phyloP scores from a whole-genome alignment of 2,329 filamentous ascomycete genomes.

The Cryphonectria naterciae region DNA sequence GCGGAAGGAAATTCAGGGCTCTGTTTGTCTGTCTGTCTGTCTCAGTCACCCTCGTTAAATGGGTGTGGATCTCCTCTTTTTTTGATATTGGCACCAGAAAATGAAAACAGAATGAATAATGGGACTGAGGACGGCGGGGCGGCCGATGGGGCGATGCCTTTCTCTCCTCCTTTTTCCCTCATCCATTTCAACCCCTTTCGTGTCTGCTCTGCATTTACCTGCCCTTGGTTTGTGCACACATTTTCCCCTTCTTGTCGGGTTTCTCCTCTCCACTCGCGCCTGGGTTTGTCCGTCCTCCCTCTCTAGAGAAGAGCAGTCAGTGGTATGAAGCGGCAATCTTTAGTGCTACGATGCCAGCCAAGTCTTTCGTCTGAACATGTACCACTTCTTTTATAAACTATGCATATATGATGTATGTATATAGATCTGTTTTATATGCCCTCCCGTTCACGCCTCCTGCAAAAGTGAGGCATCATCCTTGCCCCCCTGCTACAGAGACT shows the following conservation, averaged over 20 bases:
- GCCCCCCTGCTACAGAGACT: not conserved
- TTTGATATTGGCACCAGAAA: not conserved
- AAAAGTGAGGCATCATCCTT: not conserved
- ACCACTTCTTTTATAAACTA: not conserved
- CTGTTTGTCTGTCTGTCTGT: not conserved
- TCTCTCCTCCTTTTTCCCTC: not conserved
- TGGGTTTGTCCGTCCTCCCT: not conserved
- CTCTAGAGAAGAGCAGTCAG: not conserved
- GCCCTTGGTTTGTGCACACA: not conserved
- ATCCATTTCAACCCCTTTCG: not conserved
- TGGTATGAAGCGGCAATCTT: not conserved
- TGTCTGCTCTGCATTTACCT: not conserved
- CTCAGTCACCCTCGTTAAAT: not conserved
- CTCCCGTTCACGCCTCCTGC: not conserved
- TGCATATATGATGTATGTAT: not conserved
- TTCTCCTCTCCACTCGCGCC: not conserved
- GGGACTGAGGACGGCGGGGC: conserved; percentile 1
- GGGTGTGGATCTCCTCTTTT: conserved; percentile 6
- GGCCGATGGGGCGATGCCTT: not conserved
- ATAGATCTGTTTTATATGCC: conserved; percentile 3
- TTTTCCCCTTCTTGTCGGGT: not conserved
- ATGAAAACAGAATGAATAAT: not conserved
- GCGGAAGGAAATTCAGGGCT: not conserved
- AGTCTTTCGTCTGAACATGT: not conserved
- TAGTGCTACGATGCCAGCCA: not conserved